Evolutionary conservation across 2,329 filamentous ascomycete genomes (phyloP).

Genomic region (Dothistroma pini): DNA sequence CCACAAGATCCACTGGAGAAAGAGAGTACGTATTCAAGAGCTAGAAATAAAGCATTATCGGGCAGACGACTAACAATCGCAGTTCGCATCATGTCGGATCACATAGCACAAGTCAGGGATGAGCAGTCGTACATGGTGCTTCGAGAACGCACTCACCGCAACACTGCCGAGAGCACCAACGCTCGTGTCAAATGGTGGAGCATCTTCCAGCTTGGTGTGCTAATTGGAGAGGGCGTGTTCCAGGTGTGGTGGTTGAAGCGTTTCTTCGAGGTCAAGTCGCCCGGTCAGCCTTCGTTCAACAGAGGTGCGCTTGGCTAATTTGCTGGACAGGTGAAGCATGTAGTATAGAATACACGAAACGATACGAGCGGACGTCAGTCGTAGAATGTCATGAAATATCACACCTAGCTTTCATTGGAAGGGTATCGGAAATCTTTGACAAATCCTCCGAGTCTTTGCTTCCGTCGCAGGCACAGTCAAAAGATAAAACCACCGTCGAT

Average conservation of each 20-base stretch:
- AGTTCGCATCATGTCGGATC: slow-evolving; percentile 81
- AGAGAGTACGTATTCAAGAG: slow-evolving; percentile 61
- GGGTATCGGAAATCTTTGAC: not conserved
- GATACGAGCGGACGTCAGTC: not conserved
- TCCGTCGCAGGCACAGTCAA: too few species aligned
- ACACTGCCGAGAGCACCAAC: slow-evolving; percentile 98
- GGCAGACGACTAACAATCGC: slow-evolving; percentile 12
- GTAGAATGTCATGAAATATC: not conserved
- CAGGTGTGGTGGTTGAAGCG: slow-evolving; percentile 99
- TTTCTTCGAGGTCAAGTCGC: slow-evolving; percentile 54
- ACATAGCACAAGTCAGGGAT: slow-evolving; percentile 90
- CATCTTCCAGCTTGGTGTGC: slow-evolving; percentile 85
- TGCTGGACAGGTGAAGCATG: slow-evolving; percentile 37
- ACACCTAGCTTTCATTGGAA: not conserved
- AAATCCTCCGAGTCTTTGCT: too few species aligned
- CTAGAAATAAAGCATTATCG: not conserved
- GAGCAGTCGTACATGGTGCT: slow-evolving; percentile 97
- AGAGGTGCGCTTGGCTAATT: slow-evolving; percentile 32
- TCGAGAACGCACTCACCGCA: slow-evolving; percentile 91
- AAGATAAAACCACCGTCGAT: too few species aligned
- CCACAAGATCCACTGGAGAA: slow-evolving; percentile 83
- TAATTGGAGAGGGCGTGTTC: slow-evolving; percentile 90
- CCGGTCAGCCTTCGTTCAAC: slow-evolving; percentile 27
- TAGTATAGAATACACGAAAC: slow-evolving; percentile 28
- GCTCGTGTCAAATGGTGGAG: slow-evolving; percentile 99